These are phyloP conservation scores for Leccinum subspadiceum DNA, from an alignment of 1,284 basidiomycete genomes.

Conservation along the genomic window DNA sequence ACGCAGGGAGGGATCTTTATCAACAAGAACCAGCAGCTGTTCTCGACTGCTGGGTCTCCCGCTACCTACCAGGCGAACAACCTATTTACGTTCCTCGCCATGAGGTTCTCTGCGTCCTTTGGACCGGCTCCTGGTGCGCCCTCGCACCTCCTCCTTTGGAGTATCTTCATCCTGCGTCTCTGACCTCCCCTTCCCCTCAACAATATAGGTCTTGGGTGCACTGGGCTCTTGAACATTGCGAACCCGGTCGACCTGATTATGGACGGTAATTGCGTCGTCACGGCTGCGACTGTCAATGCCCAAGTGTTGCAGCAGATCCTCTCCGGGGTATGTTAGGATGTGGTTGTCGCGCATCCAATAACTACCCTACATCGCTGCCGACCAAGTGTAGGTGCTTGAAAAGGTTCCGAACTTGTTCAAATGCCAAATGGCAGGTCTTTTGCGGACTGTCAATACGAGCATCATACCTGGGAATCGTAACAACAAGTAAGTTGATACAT, in stretches of 20 bases:
- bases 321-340: conserved; percentile 4
- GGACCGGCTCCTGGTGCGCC: conserved; percentile 25
- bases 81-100: conserved; percentile 29
- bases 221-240: conserved; percentile 17
- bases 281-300: conserved; percentile 25
- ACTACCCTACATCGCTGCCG: too few relatives aligned
- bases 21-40: conserved; percentile 21
- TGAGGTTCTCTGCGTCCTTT: conserved; percentile 26
- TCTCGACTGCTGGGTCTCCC: conserved; percentile 19
- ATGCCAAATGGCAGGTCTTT: too few relatives aligned
- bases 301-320: conserved; percentile 24
- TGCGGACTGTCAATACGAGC: too few relatives aligned
- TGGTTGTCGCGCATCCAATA: background rate
- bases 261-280: conserved; percentile 27
- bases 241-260: conserved; percentile 26
- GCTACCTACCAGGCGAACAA: conserved; percentile 20
- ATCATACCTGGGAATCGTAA: too few relatives aligned
- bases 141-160: background rate
- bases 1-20: conserved; percentile 26
- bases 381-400: too few relatives aligned
- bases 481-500: too few relatives aligned
- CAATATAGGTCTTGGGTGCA: conserved; percentile 24
- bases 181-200: background rate
- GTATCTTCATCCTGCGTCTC: background rate
- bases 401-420: too few relatives aligned